These are phyloP conservation scores for Penstemon eatonii DNA, from an alignment of 257 asterid species.

Conservation along the genomic window DNA sequence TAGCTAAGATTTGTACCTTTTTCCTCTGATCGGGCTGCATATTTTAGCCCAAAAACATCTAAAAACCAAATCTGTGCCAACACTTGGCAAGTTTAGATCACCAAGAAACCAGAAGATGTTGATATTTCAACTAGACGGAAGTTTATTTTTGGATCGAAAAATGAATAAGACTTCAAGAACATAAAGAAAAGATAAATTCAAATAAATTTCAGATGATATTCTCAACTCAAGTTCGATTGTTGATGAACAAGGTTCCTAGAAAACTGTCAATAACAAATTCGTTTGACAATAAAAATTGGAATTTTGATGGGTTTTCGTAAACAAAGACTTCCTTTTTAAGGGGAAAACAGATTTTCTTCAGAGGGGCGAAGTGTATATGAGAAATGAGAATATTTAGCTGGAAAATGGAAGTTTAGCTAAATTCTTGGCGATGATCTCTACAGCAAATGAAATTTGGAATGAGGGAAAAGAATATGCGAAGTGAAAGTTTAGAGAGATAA, in stretches of 20 bases:
- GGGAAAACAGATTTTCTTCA: slow-evolving; percentile 8
- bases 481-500: too few relatives aligned
- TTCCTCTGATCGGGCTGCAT: slow-evolving; percentile 84
- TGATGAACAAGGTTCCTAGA: not conserved
- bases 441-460: too few relatives aligned
- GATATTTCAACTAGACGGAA: slow-evolving; percentile 33
- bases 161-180: slow-evolving; percentile 24
- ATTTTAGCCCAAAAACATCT: slow-evolving; percentile 51
- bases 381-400: slow-evolving; percentile 30
- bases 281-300: slow-evolving; percentile 6
- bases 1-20: slow-evolving; percentile 45
- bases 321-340: slow-evolving; percentile 18
- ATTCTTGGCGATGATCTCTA: slow-evolving; percentile 46
- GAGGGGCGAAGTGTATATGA: slow-evolving; percentile 26
- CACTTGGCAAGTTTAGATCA: slow-evolving; percentile 35
- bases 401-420: slow-evolving; percentile 34
- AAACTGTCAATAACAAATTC: not conserved
- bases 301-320: slow-evolving; percentile 32
- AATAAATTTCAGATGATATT: slow-evolving; percentile 33
- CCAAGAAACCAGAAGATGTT: slow-evolving; percentile 28
- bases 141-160: slow-evolving; percentile 32
- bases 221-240: slow-evolving; percentile 28
- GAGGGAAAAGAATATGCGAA: too few relatives aligned
- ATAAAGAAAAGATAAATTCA: slow-evolving; percentile 1
- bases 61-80: slow-evolving; percentile 22